Evolutionary conservation across 139 green algal genomes (phyloP), one percentile per base, ranked within the genome.

Genomic region (Eudorina sp.): DNA sequence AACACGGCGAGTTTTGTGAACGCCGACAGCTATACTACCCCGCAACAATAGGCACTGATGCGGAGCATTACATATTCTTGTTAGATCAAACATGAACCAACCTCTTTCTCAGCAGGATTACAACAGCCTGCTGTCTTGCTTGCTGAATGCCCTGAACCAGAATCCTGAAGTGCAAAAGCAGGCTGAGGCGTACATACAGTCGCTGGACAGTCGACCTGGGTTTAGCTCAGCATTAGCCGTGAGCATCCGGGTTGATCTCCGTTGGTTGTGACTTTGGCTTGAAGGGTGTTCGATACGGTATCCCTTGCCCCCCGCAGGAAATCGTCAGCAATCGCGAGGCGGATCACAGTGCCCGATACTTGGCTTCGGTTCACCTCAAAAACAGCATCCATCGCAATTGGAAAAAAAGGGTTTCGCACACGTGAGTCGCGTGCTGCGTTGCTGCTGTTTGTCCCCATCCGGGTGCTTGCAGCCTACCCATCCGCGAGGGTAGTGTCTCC

Each of bases 331-430:
- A 86, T 78, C 91, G 90, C 34, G 90, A 96, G 6, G 90, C 94
- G 3, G 94, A 97, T 45, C 93, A 96, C 78, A 95, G 94, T 66
- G 95, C 92, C 0, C 91, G 97, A 13, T 99, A 97, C 95, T 91
- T 99, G 40, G 96, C 97, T 8, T 90, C 91, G 2, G 93, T 98
- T 23, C 95, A 99, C 40, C 92, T 99, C 16, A 99, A 99, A 72
- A 99, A 99, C 92, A 96, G 58, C 53, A 93, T 98, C n/a, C 90
- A 89, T 46, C 93, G 95, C 77, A 90, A 96, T 88, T 99, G 97
- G 97, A 80, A 85, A 27, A 90, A 75, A 21, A 90, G 94, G 40
- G n/a, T 41, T 36, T n/a, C 75, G 58, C 45, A 41, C 31, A 58
- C 74, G 55, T 83, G 51, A 75, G 64, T 45, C 60, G 55, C 41